phyloP scores from a whole-genome alignment of 768 basidiomycete genomes.

The Tylopilus sp. region DNA sequence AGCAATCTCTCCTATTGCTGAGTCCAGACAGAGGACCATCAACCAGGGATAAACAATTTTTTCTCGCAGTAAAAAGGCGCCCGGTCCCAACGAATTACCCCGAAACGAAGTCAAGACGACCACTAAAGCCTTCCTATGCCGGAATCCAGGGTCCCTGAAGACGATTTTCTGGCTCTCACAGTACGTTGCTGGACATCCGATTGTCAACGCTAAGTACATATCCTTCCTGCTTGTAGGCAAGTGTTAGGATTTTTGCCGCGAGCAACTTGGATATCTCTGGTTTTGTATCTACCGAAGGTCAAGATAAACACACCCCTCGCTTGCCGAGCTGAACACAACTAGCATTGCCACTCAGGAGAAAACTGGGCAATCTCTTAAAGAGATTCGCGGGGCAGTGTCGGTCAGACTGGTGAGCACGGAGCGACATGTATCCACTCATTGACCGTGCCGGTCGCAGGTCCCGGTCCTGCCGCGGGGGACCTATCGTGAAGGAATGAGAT shows the following conservation, averaged over 20 bases:
- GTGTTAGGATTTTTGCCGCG: background rate
- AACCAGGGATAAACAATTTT: constrained; percentile 7
- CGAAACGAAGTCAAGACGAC: constrained; percentile 3
- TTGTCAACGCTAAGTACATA: background rate
- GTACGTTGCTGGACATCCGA: constrained; percentile 7
- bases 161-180: background rate
- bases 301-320: constrained; percentile 3
- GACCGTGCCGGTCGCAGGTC: background rate
- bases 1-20: background rate
- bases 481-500: background rate
- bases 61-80: constrained; percentile 1
- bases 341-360: constrained; percentile 9
- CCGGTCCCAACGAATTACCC: background rate
- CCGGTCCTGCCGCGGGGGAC: background rate
- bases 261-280: background rate
- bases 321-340: background rate
- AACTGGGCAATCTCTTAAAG: constrained; percentile 4
- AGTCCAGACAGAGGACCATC: constrained; percentile 1
- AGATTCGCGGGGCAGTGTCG: background rate
- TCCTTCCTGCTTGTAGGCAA: constrained; percentile 1
- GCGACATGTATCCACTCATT: background rate
- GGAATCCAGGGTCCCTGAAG: background rate
- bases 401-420: background rate
- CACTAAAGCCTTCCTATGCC: background rate
- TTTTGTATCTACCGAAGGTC: constrained; percentile 6